Evolutionary conservation across 805 yeast genomes (phyloP).

Genomic region (Tetrapisispora iriomotensis): DNA sequence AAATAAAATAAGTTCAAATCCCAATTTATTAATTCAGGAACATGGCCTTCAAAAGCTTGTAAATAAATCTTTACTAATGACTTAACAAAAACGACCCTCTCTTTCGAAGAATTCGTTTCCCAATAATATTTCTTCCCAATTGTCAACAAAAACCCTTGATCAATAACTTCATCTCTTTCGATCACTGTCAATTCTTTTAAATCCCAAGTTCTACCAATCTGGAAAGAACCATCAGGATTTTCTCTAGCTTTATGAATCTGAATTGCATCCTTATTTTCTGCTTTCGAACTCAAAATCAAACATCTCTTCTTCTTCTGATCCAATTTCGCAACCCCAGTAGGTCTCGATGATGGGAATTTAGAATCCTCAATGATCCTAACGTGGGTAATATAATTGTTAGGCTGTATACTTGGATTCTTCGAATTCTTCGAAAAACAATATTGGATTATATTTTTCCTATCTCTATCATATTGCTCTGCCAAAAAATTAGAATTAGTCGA

Average conservation of each 20-base stretch:
- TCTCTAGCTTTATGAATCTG: constrained; percentile 79
- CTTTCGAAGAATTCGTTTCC: constrained; percentile 54
- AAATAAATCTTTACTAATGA: constrained; percentile 43
- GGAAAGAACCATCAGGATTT: constrained; percentile 62
- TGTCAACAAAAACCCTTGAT: constrained; percentile 47
- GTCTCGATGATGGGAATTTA: constrained; percentile 55
- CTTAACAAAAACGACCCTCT: constrained; percentile 48
- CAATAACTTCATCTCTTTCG: constrained; percentile 42
- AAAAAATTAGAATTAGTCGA: constrained; percentile 31
- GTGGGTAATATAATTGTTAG: constrained; percentile 65
- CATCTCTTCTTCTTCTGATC: constrained; percentile 52
- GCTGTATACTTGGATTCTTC: constrained; percentile 31
- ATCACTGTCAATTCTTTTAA: constrained; percentile 56
- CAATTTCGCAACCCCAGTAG: constrained; percentile 44
- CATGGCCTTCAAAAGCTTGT: constrained; percentile 44
- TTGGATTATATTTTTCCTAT: constrained; percentile 38
- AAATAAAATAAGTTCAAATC: constrained; percentile 34
- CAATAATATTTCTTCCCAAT: constrained; percentile 79
- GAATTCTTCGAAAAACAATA: constrained; percentile 42
- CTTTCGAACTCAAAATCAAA: constrained; percentile 36
- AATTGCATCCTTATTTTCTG: constrained; percentile 59
- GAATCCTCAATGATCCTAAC: constrained; percentile 67
- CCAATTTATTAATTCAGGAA: constrained; percentile 47
- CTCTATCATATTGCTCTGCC: constrained; percentile 51
- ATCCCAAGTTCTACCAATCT: constrained; percentile 90